Evolutionary conservation across 306 rosid genomes (phyloP).

Genomic region (Trifolium pratense): DNA sequence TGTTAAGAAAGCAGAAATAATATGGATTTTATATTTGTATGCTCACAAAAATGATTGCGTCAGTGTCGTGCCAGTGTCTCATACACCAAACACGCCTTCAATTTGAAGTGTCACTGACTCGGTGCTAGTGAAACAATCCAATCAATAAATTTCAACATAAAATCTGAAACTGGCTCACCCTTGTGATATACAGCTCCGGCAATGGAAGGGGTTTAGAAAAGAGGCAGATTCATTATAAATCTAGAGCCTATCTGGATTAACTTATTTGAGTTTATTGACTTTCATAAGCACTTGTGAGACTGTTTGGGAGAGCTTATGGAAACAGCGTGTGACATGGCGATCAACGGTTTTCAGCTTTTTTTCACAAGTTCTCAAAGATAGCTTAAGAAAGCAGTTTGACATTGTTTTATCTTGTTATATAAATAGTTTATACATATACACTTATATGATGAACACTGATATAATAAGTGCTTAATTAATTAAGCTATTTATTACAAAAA

Average conservation of each 20-base stretch:
- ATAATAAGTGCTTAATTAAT: not conserved
- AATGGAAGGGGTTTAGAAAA: not conserved
- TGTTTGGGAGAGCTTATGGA: not conserved
- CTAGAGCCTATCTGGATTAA: too few species aligned
- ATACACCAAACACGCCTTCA: not conserved
- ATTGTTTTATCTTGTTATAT: too few species aligned
- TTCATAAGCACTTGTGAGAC: not conserved
- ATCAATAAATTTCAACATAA: constrained; percentile 4
- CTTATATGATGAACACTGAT: too few species aligned
- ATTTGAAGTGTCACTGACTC: not conserved
- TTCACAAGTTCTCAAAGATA: not conserved
- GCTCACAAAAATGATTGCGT: not conserved
- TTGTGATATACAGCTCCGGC: not conserved
- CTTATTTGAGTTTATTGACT: too few species aligned
- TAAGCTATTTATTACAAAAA: too few species aligned
- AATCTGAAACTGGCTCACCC: not conserved
- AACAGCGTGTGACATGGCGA: too few species aligned
- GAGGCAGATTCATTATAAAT: not conserved
- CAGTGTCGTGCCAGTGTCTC: not conserved
- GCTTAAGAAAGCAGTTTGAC: too few species aligned
- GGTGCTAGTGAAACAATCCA: constrained; percentile 9
- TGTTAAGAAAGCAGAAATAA: constrained; percentile 29
- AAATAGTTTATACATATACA: too few species aligned
- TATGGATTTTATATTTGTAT: not conserved
- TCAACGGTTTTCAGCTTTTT: not conserved